Evolutionary conservation across 176 grass and related monocot species (phyloP).

Genomic region (Cenchrus purpureus): DNA sequence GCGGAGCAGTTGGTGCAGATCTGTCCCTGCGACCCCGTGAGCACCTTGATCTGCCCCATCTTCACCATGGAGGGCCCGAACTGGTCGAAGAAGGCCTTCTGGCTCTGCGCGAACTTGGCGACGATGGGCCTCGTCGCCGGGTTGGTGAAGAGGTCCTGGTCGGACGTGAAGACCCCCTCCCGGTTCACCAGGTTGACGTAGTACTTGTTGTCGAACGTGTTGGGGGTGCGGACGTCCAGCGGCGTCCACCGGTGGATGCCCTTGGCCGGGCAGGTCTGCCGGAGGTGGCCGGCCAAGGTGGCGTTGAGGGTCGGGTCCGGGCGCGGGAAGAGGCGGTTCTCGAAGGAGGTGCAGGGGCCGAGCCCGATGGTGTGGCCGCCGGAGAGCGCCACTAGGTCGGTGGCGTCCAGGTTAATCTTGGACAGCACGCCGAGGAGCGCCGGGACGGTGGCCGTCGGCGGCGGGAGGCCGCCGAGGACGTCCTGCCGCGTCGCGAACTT

Average conservation of each 20-base stretch:
- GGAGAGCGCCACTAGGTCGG: constrained; percentile 62
- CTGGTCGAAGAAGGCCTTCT: constrained; percentile 53
- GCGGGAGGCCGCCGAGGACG: constrained; percentile 35
- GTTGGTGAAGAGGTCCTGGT: constrained; percentile 71
- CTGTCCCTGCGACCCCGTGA: constrained; percentile 54
- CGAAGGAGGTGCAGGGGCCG: constrained; percentile 60
- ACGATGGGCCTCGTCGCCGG: constrained; percentile 30
- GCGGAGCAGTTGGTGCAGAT: constrained; percentile 70
- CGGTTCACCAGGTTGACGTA: constrained; percentile 66
- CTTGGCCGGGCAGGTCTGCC: constrained; percentile 44
- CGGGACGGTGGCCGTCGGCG: constrained; percentile 33
- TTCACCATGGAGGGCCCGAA: constrained; percentile 60
- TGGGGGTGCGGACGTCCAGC: constrained; percentile 56
- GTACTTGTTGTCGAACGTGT: constrained; percentile 84
- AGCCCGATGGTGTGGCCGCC: constrained; percentile 67
- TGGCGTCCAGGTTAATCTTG: constrained; percentile 50
- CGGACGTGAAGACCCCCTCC: constrained; percentile 74
- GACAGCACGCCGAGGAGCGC: not conserved
- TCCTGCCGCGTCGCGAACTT: constrained; percentile 3
- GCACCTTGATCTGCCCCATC: constrained; percentile 84
- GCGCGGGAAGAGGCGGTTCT: constrained; percentile 45
- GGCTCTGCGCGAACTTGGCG: constrained; percentile 6
- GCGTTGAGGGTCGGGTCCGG: constrained; percentile 44
- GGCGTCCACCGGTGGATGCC: constrained; percentile 40
- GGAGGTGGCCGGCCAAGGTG: constrained; percentile 44